Evolutionary conservation across 2,329 filamentous ascomycete genomes (phyloP), one percentile per base, ranked within the genome.

Genomic region (Aspergillus pseudoglaucus): DNA sequence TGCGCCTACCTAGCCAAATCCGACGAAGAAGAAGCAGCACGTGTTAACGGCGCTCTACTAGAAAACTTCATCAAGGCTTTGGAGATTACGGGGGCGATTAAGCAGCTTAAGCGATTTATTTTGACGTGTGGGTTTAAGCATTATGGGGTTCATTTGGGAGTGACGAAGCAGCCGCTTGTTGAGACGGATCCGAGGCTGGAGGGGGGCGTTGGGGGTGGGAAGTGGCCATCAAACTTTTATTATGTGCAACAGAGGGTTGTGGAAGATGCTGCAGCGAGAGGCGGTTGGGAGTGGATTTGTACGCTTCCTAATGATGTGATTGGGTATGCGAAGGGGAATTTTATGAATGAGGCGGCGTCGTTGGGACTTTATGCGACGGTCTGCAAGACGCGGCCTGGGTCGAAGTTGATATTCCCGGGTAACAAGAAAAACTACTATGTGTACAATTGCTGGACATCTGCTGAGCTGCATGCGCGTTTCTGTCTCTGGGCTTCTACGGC

Each of bases 121-220:
- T 64, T 79, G 8, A 72, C 75, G 5, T 73, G 69, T 0, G 76
- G 76, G 1, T 59, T 67, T 32, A 79, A 79, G 54, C 75, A 80
- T 46, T 80, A 79, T 54, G 74, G 75, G 20, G 73, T 79, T 3
- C 77, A 80, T 51, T 66, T 78, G 2, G 75, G 76, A 7, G 64
- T 62, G 8, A 59, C 65, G 12, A 77, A 77, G 50, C 69, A 70
- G 50, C 76, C 75, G 1, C 70, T 78, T 64, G 54, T 66, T 9
- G 75, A 80, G 55, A 61, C 66, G 12, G 74, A 76, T 47, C 68
- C 69, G 1, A 72, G 70, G 67, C 60, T 77, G 3, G 66, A 68
- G 7, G 42, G 39, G 7, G 15, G 33, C 8, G 10, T 17, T 18
- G 53, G 42, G 2, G 64, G 63, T 2, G 44, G 45, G 3, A 60